A percentile compares a stretch with the other conserved stretches of the same genome.
Conservation (phyloP, 345 rosid genomes). For the Populus pruinosa region DNA sequence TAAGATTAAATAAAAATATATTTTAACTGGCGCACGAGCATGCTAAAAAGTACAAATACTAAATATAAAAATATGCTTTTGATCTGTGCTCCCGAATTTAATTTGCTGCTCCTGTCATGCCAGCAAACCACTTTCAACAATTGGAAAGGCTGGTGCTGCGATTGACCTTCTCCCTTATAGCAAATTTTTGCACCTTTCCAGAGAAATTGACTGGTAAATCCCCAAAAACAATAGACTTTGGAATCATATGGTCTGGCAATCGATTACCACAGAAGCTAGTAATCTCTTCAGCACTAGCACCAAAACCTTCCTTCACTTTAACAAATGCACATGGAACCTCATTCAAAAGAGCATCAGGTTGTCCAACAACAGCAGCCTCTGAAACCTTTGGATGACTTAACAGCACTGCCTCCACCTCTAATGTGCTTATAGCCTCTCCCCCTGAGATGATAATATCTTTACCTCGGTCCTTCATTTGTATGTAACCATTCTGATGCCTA, state of each 20-base stretch:
- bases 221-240: constrained; percentile 35
- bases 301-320: constrained; percentile 38
- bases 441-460: constrained; percentile 32
- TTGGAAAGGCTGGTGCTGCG: background rate
- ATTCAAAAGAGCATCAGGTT: constrained; percentile 16
- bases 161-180: constrained; percentile 39
- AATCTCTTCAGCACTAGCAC: constrained; percentile 32
- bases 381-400: constrained; percentile 37
- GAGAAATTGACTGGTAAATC: constrained; percentile 49
- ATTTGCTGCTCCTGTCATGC: too few species aligned
- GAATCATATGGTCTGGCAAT: constrained; percentile 36
- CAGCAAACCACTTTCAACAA: background rate
- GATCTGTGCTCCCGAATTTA: too few species aligned
- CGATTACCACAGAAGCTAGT: constrained; percentile 26
- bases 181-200: constrained; percentile 46
- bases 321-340: constrained; percentile 47
- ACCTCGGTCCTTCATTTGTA: constrained; percentile 63
- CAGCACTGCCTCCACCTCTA: constrained; percentile 45
- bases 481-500: constrained; percentile 39
- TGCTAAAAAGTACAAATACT: too few species aligned
- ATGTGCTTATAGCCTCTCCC: constrained; percentile 33
- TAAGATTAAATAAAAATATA: too few species aligned
- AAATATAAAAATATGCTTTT: too few species aligned
- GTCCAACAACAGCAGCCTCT: constrained; percentile 50
- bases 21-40: too few species aligned